Conservation (phyloP, 352 stramenopile species). For the Globisporangium takayamanum region DNA sequence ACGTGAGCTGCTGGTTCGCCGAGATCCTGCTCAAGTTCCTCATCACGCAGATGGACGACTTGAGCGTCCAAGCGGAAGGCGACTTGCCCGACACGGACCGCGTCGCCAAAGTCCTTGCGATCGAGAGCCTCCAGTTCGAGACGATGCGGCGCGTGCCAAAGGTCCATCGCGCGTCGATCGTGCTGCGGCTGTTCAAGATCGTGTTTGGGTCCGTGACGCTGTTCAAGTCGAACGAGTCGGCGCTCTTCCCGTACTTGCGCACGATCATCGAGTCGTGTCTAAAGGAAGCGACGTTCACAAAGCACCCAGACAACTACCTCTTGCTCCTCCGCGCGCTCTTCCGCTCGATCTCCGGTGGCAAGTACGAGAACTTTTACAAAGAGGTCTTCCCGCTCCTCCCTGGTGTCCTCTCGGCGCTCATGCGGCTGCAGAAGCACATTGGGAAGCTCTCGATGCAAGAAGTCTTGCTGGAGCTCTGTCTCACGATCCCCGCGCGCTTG, state of each 20-base stretch:
- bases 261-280: conserved; percentile 93
- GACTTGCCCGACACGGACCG: conserved; percentile 75
- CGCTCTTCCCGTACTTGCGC: conserved; percentile 90
- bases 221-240: conserved; percentile 95
- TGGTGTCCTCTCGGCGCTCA: conserved; percentile 90
- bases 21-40: conserved; percentile 94
- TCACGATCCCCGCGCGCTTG: conserved; percentile 94
- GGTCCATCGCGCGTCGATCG: conserved; percentile 76
- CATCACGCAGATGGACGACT: conserved; percentile 90
- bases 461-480: conserved; percentile 92
- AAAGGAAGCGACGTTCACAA: conserved; percentile 86
- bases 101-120: conserved; percentile 66
- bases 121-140: conserved; percentile 71
- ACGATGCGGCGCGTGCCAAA: conserved; percentile 65
- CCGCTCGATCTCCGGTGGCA: conserved; percentile 94
- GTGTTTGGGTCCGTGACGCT: conserved; percentile 94
- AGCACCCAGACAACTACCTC: conserved; percentile 93
- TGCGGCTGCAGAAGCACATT: conserved; percentile 90
- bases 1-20: conserved; percentile 91
- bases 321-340: conserved; percentile 93
- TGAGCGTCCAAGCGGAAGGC: conserved; percentile 79
- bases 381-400: conserved; percentile 94
- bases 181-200: conserved; percentile 93
- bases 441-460: conserved; percentile 83
- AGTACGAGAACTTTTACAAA: conserved; percentile 98